These are phyloP conservation scores for Venturia oleaginea DNA, from an alignment of 2,329 filamentous ascomycete species.

Conservation along the genomic window DNA sequence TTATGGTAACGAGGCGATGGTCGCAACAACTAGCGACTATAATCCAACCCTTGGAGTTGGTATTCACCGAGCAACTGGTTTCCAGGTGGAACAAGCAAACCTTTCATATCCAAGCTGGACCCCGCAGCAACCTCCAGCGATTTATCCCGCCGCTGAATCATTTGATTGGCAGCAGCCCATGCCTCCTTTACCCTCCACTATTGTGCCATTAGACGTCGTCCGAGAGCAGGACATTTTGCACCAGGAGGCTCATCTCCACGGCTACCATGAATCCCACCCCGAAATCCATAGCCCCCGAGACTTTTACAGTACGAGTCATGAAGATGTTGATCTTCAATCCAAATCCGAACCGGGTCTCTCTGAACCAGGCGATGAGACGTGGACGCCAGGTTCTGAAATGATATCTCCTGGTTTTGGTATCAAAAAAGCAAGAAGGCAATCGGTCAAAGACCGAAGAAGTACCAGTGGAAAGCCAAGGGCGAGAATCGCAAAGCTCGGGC, in stretches of 20 bases:
- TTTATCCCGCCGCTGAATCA: not conserved
- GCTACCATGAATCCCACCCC: not conserved
- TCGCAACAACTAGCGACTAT: not conserved
- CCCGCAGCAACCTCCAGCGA: not conserved
- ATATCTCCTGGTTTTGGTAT: not conserved
- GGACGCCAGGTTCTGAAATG: not conserved
- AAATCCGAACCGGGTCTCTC: constrained; percentile 6
- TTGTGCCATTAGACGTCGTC: not conserved
- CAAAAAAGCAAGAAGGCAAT: not conserved
- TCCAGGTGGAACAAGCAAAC: not conserved
- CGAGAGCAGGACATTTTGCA: not conserved
- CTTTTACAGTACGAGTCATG: not conserved
- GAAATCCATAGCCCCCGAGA: not conserved
- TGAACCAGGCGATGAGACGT: constrained; percentile 2
- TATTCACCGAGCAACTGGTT: not conserved
- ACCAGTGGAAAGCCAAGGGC: not conserved
- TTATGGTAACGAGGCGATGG: not conserved
- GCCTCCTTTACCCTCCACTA: not conserved
- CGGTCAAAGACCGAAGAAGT: not conserved
- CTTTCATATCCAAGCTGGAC: not conserved
- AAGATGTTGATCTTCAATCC: not conserved
- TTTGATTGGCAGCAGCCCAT: not conserved
- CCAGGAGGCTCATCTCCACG: not conserved
- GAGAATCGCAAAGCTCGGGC: not conserved
- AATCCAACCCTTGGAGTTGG: not conserved